Evolutionary conservation across 2,329 filamentous ascomycete species (phyloP).

Genomic region (Monosporascus sp.): DNA sequence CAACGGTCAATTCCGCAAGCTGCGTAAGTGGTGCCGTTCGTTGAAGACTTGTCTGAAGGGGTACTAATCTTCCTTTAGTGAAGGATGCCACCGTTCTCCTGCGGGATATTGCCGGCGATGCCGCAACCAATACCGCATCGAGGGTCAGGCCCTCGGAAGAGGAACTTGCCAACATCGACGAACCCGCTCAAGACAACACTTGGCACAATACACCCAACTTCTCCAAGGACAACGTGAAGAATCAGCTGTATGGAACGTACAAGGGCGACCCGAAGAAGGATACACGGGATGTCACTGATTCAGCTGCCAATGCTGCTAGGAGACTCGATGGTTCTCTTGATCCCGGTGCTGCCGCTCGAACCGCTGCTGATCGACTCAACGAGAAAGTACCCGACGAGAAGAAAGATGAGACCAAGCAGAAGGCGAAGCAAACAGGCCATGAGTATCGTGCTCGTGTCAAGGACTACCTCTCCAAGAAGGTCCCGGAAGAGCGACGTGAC

Average conservation of each 20-base stretch:
- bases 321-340: slow-evolving; percentile 21
- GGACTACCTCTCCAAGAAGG: slow-evolving; percentile 78
- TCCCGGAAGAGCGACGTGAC: slow-evolving; percentile 88
- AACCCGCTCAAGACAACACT: slow-evolving; percentile 81
- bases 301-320: slow-evolving; percentile 39
- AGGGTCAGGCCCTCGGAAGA: slow-evolving; percentile 75
- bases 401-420: slow-evolving; percentile 46
- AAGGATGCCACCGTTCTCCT: slow-evolving; percentile 75
- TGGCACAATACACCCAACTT: slow-evolving; percentile 87
- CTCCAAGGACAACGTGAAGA: slow-evolving; percentile 63
- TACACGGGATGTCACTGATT: slow-evolving; percentile 50
- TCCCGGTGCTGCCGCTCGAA: slow-evolving; percentile 21
- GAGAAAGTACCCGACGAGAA: slow-evolving; percentile 62
- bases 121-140: slow-evolving; percentile 71
- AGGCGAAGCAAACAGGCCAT: slow-evolving; percentile 33
- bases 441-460: slow-evolving; percentile 42
- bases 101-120: slow-evolving; percentile 88
- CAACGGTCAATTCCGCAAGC: slow-evolving; percentile 93
- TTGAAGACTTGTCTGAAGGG: not conserved
- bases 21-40: slow-evolving; percentile 52
- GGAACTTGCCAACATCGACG: slow-evolving; percentile 69
- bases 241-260: slow-evolving; percentile 60
- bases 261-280: slow-evolving; percentile 52
- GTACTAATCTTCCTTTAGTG: slow-evolving; percentile 36
- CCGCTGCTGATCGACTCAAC: slow-evolving; percentile 46